phyloP scores from a whole-genome alignment of 192 early-diverging fungal genomes.

The Polychytrium aggregatum region DNA sequence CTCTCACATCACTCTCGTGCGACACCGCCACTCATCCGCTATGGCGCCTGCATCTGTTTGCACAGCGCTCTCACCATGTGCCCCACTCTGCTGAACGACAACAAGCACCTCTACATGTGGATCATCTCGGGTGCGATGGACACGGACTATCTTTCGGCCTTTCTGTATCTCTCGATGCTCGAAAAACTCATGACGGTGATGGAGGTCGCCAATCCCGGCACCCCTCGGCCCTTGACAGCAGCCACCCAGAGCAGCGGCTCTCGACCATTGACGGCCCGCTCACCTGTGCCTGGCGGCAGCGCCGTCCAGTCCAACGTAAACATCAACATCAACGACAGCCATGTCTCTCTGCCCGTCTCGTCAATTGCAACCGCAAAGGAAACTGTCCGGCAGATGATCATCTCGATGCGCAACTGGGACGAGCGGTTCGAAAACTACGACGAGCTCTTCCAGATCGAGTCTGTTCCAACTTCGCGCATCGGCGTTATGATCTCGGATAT shows the following conservation, averaged over 20 bases:
- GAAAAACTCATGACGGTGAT: slow-evolving; percentile 5
- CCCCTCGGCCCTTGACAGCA: too few species aligned
- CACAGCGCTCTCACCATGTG: slow-evolving; percentile 26
- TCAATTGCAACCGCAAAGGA: too few species aligned
- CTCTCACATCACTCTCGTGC: slow-evolving; percentile 43
- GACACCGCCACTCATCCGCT: slow-evolving; percentile 34
- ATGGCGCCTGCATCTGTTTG: slow-evolving; percentile 35
- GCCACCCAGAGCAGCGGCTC: too few species aligned
- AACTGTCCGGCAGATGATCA: slow-evolving; percentile 16
- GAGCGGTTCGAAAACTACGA: slow-evolving; percentile 5
- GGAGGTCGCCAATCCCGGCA: too few species aligned
- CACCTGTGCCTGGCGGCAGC: too few species aligned
- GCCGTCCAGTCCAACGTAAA: too few species aligned
- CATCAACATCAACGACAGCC: background rate
- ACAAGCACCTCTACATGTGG: slow-evolving; percentile 21
- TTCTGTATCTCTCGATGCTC: slow-evolving; percentile 38
- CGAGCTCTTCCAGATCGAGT: background rate
- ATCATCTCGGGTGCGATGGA: slow-evolving; percentile 39
- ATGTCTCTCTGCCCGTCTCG: too few species aligned
- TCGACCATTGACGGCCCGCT: too few species aligned
- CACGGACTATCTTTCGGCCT: slow-evolving; percentile 36
- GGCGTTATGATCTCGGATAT: slow-evolving; percentile 13
- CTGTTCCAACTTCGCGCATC: too few species aligned
- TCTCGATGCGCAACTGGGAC: slow-evolving; percentile 5
- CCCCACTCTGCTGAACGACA: slow-evolving; percentile 19